These are phyloP conservation scores for Cenchrus americanus DNA, from an alignment of 176 grass and related monocot genomes.

Conservation along the genomic window DNA sequence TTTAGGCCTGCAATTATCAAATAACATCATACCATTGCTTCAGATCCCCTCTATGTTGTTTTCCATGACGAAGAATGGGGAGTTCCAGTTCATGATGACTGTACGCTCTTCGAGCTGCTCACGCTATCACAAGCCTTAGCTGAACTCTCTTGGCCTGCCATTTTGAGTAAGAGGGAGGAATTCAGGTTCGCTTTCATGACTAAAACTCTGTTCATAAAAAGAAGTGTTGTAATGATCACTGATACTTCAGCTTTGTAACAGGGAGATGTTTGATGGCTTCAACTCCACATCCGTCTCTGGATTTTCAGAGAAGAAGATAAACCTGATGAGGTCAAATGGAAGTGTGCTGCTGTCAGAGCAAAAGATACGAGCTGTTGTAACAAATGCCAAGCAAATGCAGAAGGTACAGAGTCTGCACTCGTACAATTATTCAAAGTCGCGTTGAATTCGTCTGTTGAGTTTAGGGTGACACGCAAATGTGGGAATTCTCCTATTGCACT, in stretches of 20 bases:
- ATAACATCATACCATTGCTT: constrained; percentile 4
- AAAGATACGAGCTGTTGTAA: constrained; percentile 56
- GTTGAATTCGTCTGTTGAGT: not conserved
- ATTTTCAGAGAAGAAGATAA: constrained; percentile 58
- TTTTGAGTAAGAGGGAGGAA: constrained; percentile 58
- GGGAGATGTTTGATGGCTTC: constrained; percentile 54
- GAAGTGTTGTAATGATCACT: not conserved
- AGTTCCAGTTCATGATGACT: constrained; percentile 49
- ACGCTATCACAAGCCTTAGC: constrained; percentile 57
- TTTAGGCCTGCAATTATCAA: not conserved
- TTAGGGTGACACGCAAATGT: not conserved
- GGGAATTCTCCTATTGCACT: not conserved
- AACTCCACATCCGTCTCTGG: constrained; percentile 38
- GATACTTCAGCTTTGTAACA: constrained; percentile 11
- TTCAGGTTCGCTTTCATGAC: constrained; percentile 43
- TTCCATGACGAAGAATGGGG: constrained; percentile 79
- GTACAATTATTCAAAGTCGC: not conserved
- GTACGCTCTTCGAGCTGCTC: constrained; percentile 60
- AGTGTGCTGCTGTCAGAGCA: constrained; percentile 50
- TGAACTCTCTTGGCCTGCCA: constrained; percentile 57
- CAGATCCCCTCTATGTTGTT: constrained; percentile 46
- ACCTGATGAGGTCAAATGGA: constrained; percentile 37
- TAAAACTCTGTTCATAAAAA: not conserved
- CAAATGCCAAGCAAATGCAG: constrained; percentile 52
- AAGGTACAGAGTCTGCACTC: constrained; percentile 34